Evolutionary conservation across 352 stramenopile species (phyloP), one percentile per base, ranked within the genome.

Genomic region (Phytopythium delawarense): DNA sequence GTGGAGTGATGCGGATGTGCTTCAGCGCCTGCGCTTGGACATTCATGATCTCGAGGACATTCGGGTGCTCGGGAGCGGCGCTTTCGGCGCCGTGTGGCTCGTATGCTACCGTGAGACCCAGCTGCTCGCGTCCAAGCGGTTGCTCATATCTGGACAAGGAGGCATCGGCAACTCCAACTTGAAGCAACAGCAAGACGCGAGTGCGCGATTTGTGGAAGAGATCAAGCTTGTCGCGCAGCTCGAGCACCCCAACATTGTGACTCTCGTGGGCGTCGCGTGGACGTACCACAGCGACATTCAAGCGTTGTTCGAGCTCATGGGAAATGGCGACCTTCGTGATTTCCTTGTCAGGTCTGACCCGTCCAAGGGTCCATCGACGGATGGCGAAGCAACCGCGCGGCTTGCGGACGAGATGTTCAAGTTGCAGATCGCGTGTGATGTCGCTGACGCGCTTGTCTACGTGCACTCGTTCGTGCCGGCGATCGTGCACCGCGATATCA

Each of bases 191-290:
- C 45, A 30, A n/a, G 39, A n/a, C 39, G 15, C n/a, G 11, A 18
- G 21, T 25, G 12, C 35, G 6, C 49, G 16, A 12, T 78, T 78
- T n/a, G 63, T 74, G 2, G 59, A 71, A 6, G 65, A 78, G 35
- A 75, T 78, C n/a, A 75, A 71, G 57, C 62, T 78, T 20, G 57
- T 69, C 15, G 60, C 67, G 2, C 51, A 56, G 15, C 51, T 74
- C 12, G 63, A 70, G 13, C 67, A 74, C 20, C 54, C 56, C 1
- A 74, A 75, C 20, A 75, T 79, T 39, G 64, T 73, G 12, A 23
- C 61, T 1, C 66, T 79, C 13, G 57, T 72, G n/a, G 72, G 69
- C 16, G 62, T 61, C 49, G 65, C 72, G 2, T 78, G 71, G 68
- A 74, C 42, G 32, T 59, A 52, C 35, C 56, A 60, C 11, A 59